Evolutionary conservation across 2,329 filamentous ascomycete genomes (phyloP).

Genomic region (Neofusicoccum kwambonambiense): DNA sequence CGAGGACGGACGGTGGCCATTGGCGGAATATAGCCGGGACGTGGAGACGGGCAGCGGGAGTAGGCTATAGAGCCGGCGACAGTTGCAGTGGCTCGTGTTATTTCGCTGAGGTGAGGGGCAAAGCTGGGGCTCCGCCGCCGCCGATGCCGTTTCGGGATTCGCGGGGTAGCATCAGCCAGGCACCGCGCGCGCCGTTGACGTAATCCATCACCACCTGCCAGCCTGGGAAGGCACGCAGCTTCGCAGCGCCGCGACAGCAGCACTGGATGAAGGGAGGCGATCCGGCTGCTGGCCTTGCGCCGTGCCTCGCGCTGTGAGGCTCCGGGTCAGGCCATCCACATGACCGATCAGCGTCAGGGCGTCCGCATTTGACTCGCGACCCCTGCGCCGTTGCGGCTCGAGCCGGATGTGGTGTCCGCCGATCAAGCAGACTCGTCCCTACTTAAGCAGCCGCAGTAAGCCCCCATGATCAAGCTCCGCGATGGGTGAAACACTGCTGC

Average conservation of each 20-base stretch:
- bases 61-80: background rate
- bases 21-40: background rate
- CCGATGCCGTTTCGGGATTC: background rate
- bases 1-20: background rate
- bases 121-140: background rate
- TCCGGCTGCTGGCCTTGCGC: background rate
- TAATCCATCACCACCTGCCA: conserved; percentile 9
- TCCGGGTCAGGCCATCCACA: background rate
- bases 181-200: conserved; percentile 1
- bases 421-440: background rate
- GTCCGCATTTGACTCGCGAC: background rate
- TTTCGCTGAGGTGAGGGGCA: background rate
- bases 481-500: background rate
- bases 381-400: background rate
- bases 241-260: background rate
- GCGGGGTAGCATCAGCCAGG: conserved; percentile 12
- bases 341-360: background rate
- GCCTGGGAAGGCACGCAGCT: background rate
- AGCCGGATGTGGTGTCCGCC: background rate
- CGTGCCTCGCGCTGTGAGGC: background rate
- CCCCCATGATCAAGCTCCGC: conserved; percentile 1
- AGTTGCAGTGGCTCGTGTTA: background rate
- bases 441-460: background rate
- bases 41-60: background rate
- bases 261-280: background rate